A percentile compares a stretch with the other conserved stretches of the same genome.
Evolutionary conservation across 2,329 filamentous ascomycete species (phyloP).

Genomic region (Stagonosporopsis tanaceti): DNA sequence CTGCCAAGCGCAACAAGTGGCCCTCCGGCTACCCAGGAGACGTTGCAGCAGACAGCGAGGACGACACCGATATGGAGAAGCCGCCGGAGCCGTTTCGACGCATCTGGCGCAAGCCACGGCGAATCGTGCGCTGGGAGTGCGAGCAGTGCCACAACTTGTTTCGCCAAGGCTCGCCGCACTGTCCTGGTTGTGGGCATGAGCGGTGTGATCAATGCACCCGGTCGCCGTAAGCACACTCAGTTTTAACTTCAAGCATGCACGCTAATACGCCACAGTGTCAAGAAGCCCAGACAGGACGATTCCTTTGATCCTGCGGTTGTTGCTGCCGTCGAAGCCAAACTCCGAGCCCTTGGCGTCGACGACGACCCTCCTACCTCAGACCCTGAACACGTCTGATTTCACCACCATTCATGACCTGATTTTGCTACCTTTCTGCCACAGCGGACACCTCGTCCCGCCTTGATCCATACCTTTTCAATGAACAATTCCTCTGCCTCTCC

Average conservation of each 20-base stretch:
- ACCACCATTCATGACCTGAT: neutral
- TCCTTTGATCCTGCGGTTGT: conserved; percentile 69
- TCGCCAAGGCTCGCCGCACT: conserved; percentile 62
- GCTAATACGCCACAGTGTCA: conserved; percentile 54
- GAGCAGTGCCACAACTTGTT: conserved; percentile 69
- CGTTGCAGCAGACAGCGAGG: conserved; percentile 49
- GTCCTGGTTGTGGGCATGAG: conserved; percentile 67
- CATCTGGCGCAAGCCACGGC: conserved; percentile 55
- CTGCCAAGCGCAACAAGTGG: conserved; percentile 75
- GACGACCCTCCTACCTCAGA: conserved; percentile 32
- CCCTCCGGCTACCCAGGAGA: conserved; percentile 75
- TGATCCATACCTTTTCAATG: neutral
- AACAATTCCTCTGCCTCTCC: neutral
- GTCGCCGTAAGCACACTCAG: conserved; percentile 52
- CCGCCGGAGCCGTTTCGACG: conserved; percentile 42
- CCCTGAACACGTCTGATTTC: conserved; percentile 23
- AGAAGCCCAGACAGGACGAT: conserved; percentile 63
- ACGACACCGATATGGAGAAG: conserved; percentile 35
- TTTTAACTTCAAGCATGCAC: neutral
- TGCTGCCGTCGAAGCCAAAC: conserved; percentile 64
- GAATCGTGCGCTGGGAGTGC: conserved; percentile 61
- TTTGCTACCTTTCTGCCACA: neutral
- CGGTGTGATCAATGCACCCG: conserved; percentile 68
- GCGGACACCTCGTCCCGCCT: neutral
- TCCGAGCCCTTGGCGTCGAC: conserved; percentile 49